These are phyloP conservation scores for Cucurbita argyrosperma DNA, from an alignment of 306 rosid species.

Conservation along the genomic window DNA sequence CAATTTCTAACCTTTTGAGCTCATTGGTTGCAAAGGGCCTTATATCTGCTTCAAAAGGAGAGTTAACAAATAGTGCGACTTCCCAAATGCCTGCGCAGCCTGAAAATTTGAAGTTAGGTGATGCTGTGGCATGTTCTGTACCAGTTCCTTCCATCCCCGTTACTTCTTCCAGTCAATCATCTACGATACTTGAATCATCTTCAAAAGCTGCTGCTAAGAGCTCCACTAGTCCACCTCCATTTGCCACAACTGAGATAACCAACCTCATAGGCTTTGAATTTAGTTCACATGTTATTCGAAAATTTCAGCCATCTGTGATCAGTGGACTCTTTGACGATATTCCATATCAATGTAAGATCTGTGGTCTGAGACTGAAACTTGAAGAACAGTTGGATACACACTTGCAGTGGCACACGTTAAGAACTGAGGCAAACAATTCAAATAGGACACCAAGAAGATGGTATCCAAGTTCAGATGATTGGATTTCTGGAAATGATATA, in stretches of 20 bases:
- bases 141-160: constrained; percentile 32
- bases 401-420: constrained; percentile 57
- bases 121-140: constrained; percentile 18
- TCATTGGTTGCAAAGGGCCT: constrained; percentile 82
- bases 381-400: constrained; percentile 50
- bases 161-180: constrained; percentile 23
- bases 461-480: constrained; percentile 39
- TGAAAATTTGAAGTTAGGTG: constrained; percentile 24
- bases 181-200: constrained; percentile 21
- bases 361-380: constrained; percentile 41
- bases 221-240: constrained; percentile 16
- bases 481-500: constrained; percentile 42
- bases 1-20: constrained; percentile 67
- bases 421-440: constrained; percentile 22
- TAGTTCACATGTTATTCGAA: constrained; percentile 49
- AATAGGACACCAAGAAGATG: constrained; percentile 42
- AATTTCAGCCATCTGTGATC: constrained; percentile 52
- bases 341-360: constrained; percentile 42
- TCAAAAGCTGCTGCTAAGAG: constrained; percentile 19
- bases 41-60: constrained; percentile 54
- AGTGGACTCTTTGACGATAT: constrained; percentile 39
- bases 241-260: constrained; percentile 26
- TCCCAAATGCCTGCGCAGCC: constrained; percentile 18
- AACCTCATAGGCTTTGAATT: constrained; percentile 56
- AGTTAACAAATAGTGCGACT: constrained; percentile 18